A percentile compares a stretch with the other conserved stretches of the same genome.
Evolutionary conservation across 2,329 filamentous ascomycete genomes (phyloP).

Genomic region (Iodosphaeria phyllophila): DNA sequence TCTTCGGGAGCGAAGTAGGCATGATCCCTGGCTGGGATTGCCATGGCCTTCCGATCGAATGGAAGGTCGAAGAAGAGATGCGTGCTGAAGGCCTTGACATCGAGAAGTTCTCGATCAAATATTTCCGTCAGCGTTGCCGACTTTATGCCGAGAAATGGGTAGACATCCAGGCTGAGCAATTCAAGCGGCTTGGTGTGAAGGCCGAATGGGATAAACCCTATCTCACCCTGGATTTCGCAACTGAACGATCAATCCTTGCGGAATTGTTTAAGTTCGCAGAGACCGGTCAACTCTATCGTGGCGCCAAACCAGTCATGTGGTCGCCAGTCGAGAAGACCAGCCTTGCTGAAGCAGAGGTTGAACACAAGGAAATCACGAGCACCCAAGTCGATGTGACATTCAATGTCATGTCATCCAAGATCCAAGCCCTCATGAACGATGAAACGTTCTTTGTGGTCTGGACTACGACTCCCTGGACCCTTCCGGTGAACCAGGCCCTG

Average conservation of each 20-base stretch:
- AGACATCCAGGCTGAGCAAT: neutral
- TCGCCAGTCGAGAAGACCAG: neutral
- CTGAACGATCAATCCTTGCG: neutral
- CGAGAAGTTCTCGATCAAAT: neutral
- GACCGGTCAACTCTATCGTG: neutral
- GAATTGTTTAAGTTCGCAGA: neutral
- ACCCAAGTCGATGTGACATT: neutral
- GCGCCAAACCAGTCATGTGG: neutral
- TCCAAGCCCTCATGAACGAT: neutral
- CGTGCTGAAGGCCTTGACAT: no score
- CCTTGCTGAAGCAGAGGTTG: neutral
- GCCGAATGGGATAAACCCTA: neutral
- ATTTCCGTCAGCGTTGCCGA: neutral
- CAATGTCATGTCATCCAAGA: neutral
- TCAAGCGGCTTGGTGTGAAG: neutral
- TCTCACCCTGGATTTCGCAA: neutral
- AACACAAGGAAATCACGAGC: neutral
- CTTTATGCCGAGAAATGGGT: neutral
- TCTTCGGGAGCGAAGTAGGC: neutral
- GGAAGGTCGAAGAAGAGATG: neutral
- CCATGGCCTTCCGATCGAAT: neutral
- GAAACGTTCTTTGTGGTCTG: neutral
- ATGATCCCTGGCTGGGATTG: neutral
- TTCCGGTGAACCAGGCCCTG: neutral
- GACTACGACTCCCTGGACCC: neutral